These are phyloP conservation scores for Aspergillus aculeatinus DNA, from an alignment of 2,329 filamentous ascomycete species.

Conservation along the genomic window DNA sequence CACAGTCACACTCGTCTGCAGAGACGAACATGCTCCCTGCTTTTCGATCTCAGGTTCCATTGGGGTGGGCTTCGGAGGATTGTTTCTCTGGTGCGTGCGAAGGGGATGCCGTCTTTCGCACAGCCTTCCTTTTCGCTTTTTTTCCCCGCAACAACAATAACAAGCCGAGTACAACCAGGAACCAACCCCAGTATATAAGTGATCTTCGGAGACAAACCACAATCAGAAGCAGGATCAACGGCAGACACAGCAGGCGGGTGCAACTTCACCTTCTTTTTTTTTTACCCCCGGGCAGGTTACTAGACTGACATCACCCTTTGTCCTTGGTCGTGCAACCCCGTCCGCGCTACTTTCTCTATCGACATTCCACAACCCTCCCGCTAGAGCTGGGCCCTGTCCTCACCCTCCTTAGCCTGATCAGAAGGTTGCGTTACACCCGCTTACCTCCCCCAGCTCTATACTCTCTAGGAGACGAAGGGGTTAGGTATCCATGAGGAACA, in stretches of 20 bases:
- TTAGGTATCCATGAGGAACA: neutral
- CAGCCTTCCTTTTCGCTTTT: neutral
- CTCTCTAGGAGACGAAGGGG: neutral
- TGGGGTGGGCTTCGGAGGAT: neutral
- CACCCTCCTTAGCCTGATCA: neutral
- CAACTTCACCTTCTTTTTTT: neutral
- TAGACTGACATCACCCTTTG: slow-evolving; percentile 20
- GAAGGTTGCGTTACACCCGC: neutral
- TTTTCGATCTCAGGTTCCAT: slow-evolving; percentile 30
- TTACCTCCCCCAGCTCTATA: neutral
- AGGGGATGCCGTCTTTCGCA: neutral
- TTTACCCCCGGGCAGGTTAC: neutral
- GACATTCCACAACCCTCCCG: slow-evolving; percentile 18
- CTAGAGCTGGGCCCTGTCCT: slow-evolving; percentile 4
- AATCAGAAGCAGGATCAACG: neutral
- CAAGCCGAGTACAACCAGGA: neutral
- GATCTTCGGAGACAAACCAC: neutral
- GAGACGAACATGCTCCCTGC: slow-evolving; percentile 21
- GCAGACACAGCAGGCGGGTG: neutral
- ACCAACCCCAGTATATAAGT: slow-evolving; percentile 13
- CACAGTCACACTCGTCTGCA: slow-evolving; percentile 22
- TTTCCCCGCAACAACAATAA: neutral
- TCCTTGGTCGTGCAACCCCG: slow-evolving; percentile 12
- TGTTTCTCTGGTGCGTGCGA: neutral
- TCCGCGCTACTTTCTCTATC: slow-evolving; percentile 15